phyloP scores from a whole-genome alignment of 306 rosid genomes.

The Trifolium fragiferum region DNA sequence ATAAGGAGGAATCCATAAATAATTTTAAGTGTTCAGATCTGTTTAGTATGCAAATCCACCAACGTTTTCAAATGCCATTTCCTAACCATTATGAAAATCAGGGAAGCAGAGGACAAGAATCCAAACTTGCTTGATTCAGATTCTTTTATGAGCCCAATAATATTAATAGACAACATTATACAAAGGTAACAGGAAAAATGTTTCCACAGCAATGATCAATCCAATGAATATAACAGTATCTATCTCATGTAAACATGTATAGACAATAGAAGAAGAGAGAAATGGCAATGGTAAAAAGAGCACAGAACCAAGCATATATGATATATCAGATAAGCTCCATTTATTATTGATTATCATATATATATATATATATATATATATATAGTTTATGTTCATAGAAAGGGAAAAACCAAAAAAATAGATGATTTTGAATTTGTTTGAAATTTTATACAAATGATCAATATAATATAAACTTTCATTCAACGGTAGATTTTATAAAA shows the following conservation, averaged over 20 bases:
- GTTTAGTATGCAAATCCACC: slow-evolving; percentile 16
- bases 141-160: slow-evolving; percentile 12
- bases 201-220: not conserved
- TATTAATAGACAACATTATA: not conserved
- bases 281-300: not conserved
- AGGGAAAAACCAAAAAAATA: not conserved
- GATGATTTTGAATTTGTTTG: not conserved
- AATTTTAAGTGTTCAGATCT: slow-evolving; percentile 2
- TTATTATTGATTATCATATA: slow-evolving; percentile 1
- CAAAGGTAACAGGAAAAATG: slow-evolving; percentile 12
- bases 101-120: slow-evolving; percentile 2
- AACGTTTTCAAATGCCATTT: slow-evolving; percentile 21
- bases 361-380: not conserved
- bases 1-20: not conserved
- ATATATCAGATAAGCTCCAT: slow-evolving; percentile 5
- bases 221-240: slow-evolving; percentile 3
- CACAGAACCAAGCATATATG: slow-evolving; percentile 39
- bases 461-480: too few species aligned
- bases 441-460: too few species aligned
- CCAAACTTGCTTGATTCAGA: not conserved
- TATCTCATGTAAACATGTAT: not conserved
- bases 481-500: too few species aligned
- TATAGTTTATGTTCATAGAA: not conserved
- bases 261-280: slow-evolving; percentile 45
- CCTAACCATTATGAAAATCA: slow-evolving; percentile 8